Evolutionary conservation across 208 protist genomes (phyloP), one percentile per base, ranked within the genome.

Genomic region (Leishmania guyanensis): DNA sequence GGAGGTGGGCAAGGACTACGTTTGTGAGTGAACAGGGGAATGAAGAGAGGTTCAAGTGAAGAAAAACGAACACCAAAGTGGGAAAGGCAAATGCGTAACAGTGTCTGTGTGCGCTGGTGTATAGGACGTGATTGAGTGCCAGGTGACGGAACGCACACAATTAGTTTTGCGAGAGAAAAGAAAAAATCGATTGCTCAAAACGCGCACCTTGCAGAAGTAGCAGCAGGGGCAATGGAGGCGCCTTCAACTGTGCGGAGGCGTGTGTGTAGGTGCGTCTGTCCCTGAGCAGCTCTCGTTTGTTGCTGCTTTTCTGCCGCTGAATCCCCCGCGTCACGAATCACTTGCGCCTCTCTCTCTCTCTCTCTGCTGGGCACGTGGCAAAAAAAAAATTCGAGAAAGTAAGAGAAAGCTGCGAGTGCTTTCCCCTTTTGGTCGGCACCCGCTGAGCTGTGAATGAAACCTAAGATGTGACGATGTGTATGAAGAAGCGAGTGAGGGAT

Each of bases 131-230:
- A 17, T 26, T 36, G 22, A 8, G 26, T n/a, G 39, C 51, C 33
- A 46, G 33, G 39, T 48, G 69, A 73, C 22, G 26, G 69, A 4
- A 3, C 22, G 39, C 36, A 36, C 46, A 29, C 22, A 53, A 33
- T 33, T 54, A 14, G 9, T 54, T 73, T 29, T n/a, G 43, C 22
- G 43, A 1, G 48, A 16, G 20, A 33, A 51, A 46, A 1, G 26
- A 73, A 73, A 65, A 16, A 65, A 65, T 33, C 53, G 69, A 73
- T 26, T 20, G 46, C 33, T 73, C 46, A 54, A 73, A 73, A 73
- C 46, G 12, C 20, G 69, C 4, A 26, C 26, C 48, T 29, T 54
- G 64, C n/a, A 69, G 39, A 2, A 39, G 69, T 46, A 73, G 69
- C 22, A 73, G 48, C 69, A 54, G 43, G 4, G 29, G 46, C 5